Evolutionary conservation across 2,329 filamentous ascomycete genomes (phyloP).

Genomic region (Cadophora sp.): DNA sequence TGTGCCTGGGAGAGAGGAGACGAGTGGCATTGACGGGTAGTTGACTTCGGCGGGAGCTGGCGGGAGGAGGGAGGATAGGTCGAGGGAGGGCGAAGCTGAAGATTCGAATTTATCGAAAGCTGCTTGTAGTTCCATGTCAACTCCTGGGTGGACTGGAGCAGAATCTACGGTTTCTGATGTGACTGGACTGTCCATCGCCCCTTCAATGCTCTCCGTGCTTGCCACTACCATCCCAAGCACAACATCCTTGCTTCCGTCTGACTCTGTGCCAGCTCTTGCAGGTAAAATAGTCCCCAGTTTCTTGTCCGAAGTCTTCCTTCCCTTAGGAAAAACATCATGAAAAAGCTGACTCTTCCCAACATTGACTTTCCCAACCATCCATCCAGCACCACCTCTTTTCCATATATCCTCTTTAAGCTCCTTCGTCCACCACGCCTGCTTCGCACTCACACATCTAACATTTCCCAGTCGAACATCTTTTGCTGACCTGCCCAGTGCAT

Average conservation of each 20-base stretch:
- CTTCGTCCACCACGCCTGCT: conserved; percentile 89
- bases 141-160: conserved; percentile 23
- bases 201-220: background rate
- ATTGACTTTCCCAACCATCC: conserved; percentile 98
- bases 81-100: conserved; percentile 29
- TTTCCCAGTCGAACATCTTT: conserved; percentile 84
- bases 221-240: background rate
- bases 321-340: conserved; percentile 84
- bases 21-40: conserved; percentile 84
- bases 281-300: conserved; percentile 16
- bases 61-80: conserved; percentile 67
- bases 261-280: background rate
- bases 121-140: conserved; percentile 17
- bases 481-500: conserved; percentile 72
- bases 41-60: conserved; percentile 74
- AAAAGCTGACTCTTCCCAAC: conserved; percentile 96
- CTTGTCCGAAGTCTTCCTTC: conserved; percentile 48
- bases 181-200: background rate
- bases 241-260: background rate
- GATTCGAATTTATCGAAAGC: conserved; percentile 22
- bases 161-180: background rate
- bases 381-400: conserved; percentile 82
- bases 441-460: conserved; percentile 83
- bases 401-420: conserved; percentile 86
- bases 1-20: conserved; percentile 88